Base-by-base conservation (phyloP, 2,329 filamentous ascomycete genomes). In the Fusarium sambucinum region DNA sequence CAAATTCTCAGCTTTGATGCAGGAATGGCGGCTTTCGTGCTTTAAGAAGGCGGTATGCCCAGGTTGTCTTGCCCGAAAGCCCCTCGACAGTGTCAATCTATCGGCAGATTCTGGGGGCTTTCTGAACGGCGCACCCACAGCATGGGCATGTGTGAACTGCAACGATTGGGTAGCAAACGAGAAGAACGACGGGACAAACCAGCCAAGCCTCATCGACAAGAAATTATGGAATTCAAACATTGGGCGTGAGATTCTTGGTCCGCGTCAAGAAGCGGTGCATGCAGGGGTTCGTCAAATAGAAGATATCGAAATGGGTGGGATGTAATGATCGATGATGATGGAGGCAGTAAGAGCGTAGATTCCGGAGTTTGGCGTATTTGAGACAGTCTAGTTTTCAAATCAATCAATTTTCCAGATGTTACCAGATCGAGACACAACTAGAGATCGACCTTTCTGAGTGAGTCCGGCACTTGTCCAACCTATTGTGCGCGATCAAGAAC, bases 101-200 rank as follows among this genome's bases (percentile, higher is more conserved):
- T 73, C 70, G 19, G 67, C 65, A 4, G 66, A 74, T 33, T 27
- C 51, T 14, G 41, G 51, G 14, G 58, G 53, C n/a, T 71, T 73
- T 56, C 23, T 45, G 19, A 10, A n/a, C 3, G 60, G 40, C 19
- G 47, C 37, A 2, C 32, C 50, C 3, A 63, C 71, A 8, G 68
- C 73, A 2, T 82, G 77, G 72, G 60, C 70, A 10, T 82, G 80
- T 58, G 54, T 80, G 44, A 70, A 68, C 7, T 82, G 80, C 63
- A 73, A 64, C 38, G 72, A 71, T 21, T 75, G 71, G 72, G 76
- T 77, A 23, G 63, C 72, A 33, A 76, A 77, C 40, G 73, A 76
- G 54, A n/a, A 33, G 42, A 71, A 68, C 37, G 55, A 47, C 17
- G 9, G 30, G 40, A 51, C 48, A 13, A 71, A 71, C 41, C 50